Evolutionary conservation across 2,329 filamentous ascomycete genomes (phyloP), one percentile per base, ranked within the genome.

Genomic region (Aspergillus niger): DNA sequence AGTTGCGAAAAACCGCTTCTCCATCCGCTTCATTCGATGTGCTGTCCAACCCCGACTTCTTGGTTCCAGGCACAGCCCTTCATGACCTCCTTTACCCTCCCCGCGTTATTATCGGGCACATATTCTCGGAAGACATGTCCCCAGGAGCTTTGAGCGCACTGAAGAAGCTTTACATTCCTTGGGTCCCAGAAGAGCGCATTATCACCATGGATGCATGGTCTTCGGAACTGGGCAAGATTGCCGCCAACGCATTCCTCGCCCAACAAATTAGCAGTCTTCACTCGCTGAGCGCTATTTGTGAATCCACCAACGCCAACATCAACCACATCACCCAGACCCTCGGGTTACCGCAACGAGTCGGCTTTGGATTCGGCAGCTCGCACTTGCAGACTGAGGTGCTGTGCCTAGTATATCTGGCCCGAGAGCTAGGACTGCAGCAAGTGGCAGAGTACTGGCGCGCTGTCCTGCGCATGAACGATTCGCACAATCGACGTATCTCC

Each of bases 161-260:
- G 20, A 67, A 63, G 38, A 52, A 55, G 7, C 48, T 69, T 3
- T 69, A 69, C 36, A 59, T 51, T 3, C 44, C 66, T 0, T 69
- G 62, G 56, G 47, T 68, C 3, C 47, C 64, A 0, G 61, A 65
- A 8, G 64, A 68, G 8, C 59, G 59, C 11, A 63, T 68, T 10
- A 55, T 68, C 26, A 67, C 66, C 24, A 68, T 68, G 66, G 66
- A 68, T 32, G 66, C 66, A 13, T 68, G 62, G 61, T 67, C 65
- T 0, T 55, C 63, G 0, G 66, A 68, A 22, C 49, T 68, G 1
- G 62, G 63, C 10, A 61, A 62, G n/a, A 57, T 68, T 2, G 60
- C 57, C 0, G 57, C 58, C 0, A 63, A 61, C 17, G 65, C 65
- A 3, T 39, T 64, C 7, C 50, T 67, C 1, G 60, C 65, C 3